Evolutionary conservation across 2,329 filamentous ascomycete species (phyloP).

Genomic region (Fusarium denticulatum): DNA sequence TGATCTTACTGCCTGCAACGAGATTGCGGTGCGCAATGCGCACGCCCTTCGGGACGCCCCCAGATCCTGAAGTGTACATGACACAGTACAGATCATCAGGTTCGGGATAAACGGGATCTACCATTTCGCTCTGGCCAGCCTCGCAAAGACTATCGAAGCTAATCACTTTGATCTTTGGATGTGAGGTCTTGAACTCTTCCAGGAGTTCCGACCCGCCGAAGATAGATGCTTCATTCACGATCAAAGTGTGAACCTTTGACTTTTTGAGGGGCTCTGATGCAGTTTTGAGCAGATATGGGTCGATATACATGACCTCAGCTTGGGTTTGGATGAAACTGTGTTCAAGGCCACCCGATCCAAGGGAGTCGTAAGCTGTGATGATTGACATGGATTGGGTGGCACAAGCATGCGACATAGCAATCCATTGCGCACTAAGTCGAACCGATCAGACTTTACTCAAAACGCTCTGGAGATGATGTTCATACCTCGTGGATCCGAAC

Average conservation of each 20-base stretch:
- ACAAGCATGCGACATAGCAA: constrained; percentile 80
- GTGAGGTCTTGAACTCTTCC: constrained; percentile 64
- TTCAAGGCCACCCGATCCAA: constrained; percentile 83
- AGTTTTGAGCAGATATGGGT: constrained; percentile 77
- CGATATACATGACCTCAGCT: constrained; percentile 84
- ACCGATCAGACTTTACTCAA: neutral
- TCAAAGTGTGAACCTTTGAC: constrained; percentile 64
- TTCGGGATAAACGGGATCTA: constrained; percentile 74
- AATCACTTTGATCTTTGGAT: constrained; percentile 62
- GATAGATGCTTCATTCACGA: constrained; percentile 69
- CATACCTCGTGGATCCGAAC: constrained; percentile 80
- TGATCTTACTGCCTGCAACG: constrained; percentile 67
- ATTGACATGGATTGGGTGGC: constrained; percentile 88
- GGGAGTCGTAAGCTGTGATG: constrained; percentile 93
- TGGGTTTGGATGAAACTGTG: constrained; percentile 88
- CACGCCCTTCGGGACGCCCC: constrained; percentile 88
- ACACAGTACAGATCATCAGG: constrained; percentile 83
- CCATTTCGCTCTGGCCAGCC: constrained; percentile 71
- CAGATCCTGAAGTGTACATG: constrained; percentile 89
- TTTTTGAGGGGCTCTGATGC: constrained; percentile 65
- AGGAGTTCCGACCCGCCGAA: constrained; percentile 62
- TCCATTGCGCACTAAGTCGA: constrained; percentile 76
- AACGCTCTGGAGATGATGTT: rapidly evolving
- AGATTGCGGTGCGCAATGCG: constrained; percentile 84
- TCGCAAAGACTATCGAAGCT: constrained; percentile 63